Base-by-base conservation (phyloP, 163 green algal genomes). In the Scenedesmus sp. region DNA sequence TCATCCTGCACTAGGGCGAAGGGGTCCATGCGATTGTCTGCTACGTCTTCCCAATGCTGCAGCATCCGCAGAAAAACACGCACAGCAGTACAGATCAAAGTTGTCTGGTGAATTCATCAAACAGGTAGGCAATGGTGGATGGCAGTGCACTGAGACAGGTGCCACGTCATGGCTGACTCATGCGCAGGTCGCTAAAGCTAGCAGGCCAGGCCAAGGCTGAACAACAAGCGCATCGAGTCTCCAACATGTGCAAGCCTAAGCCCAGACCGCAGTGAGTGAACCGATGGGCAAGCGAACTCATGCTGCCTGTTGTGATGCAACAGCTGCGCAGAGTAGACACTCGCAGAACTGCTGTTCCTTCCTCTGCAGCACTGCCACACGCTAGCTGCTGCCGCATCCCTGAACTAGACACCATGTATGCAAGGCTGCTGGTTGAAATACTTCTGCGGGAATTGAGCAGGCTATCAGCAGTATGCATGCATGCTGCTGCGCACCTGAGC, bases 1-100 rank as follows among this genome's bases (percentile, higher is more conserved):
- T 99, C 97, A 3, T 94, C 91, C 7, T 94, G 91, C 12, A 98
- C 96, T 12, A 98, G 91, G 6, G 78, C 90, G 81, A 98, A 98
- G 7, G 96, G 96, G 85, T 99, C 97, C 1, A 94, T 83, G 22
- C 44, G 49, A 24, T 61, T 78, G 12, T 70, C 59, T 37, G 65
- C 68, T 30, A 43, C 44, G 20, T 84, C 85, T 30, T 90, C 72
- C 46, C 46, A 85, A 0, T 84, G 46, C 85, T 90, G 85, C 20
- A 22, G 33, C 40, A 51, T 20, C 3, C 35, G 56, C 12, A 37
- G 9, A 0, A 72, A n/a, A n/a, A n/a, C n/a, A n/a, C n/a, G 46
- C 65, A 73, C 49, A 86, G 49, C 12, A 42, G n/a, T n/a, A 56
- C 51, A n/a, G 26, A 20, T n/a, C 2, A 26, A 76, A 1, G 30